Evolutionary conservation across 2,329 filamentous ascomycete genomes (phyloP).

Genomic region (Scopulariopsis brevicaulis): DNA sequence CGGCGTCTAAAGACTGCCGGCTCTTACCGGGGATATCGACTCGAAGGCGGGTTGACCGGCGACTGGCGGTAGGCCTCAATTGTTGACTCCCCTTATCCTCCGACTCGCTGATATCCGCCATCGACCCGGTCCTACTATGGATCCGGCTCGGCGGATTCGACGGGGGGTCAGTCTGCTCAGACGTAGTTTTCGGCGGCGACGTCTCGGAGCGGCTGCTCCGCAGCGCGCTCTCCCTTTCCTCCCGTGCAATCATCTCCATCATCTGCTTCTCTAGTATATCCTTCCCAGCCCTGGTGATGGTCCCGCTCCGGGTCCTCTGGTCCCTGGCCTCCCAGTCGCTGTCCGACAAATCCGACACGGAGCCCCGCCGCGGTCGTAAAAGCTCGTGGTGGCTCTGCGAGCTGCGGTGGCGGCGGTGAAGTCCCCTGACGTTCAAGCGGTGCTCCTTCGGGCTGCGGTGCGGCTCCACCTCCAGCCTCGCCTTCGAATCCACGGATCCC

Average conservation of each 20-base stretch:
- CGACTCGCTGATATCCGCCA: constrained; percentile 25
- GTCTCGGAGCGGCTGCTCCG: background rate
- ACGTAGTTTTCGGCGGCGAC: background rate
- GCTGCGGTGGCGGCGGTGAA: constrained; percentile 40
- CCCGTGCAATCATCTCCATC: constrained; percentile 46
- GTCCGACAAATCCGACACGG: constrained; percentile 49
- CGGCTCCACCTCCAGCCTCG: constrained; percentile 18
- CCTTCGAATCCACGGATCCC: constrained; percentile 7
- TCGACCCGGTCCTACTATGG: constrained; percentile 23
- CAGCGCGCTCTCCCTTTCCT: constrained; percentile 15
- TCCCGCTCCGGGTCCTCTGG: constrained; percentile 29
- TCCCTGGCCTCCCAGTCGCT: constrained; percentile 35
- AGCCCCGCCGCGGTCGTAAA: constrained; percentile 33
- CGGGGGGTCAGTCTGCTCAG: background rate
- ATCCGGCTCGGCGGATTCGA: constrained; percentile 18
- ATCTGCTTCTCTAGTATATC: constrained; percentile 51
- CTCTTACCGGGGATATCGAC: constrained; percentile 32
- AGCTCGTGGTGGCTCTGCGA: constrained; percentile 41
- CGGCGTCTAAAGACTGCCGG: background rate
- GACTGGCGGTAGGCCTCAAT: constrained; percentile 9
- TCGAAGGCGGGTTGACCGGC: constrained; percentile 26
- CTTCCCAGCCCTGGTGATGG: constrained; percentile 32
- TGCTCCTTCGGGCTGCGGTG: constrained; percentile 44
- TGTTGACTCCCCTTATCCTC: constrained; percentile 14
- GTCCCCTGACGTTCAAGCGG: constrained; percentile 27